Base-by-base conservation (phyloP, 225 moss, liverwort and hornwort species). In the Thuidium tamariscinum region DNA sequence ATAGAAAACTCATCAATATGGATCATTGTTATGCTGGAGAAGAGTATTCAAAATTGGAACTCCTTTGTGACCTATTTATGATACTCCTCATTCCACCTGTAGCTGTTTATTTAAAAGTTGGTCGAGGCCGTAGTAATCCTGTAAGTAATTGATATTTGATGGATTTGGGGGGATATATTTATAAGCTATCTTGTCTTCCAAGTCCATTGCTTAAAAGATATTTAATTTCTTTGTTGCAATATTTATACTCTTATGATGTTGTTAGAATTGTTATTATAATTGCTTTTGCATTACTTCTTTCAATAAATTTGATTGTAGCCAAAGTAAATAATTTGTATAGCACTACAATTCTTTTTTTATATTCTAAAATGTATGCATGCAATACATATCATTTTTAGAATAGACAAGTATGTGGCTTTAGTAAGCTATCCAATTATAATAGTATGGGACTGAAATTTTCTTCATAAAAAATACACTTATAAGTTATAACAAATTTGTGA, bases 21-120 rank as follows among this genome's bases (percentile, higher is more conserved):
- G 90, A 88, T 68, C 60, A 88, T 68, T 86, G 66, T 30, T 88
- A 86, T 56, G 46, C 25, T 14, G n/a, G 37, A 69, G 86, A 86
- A 64, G 81, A 76, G 1, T 91, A 86, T 79, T 88, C 88, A 70
- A 88, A 83, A 22, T 25, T 19, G 0, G 63, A 71, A 62, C 14
- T 91, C 1, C 37, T 68, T 41, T 80, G 59, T 72, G 89, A 91
- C 9, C 7, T 89, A 42, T 44, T 89, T 29, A 6, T 89, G 42
- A 81, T 84, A 49, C 8, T 91, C 8, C 21, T 86, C 22, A 64
- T 91, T 19, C 89, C 88, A 49, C 86, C 86, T 0, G 55, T 89
- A 86, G 89, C 84, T 48, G n/a, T 91, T 9, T 84, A 89, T 29
- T 32, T 62, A 61, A 89, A 90, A 86, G 20, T 91, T 84, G 91